Evolutionary conservation across 1,284 basidiomycete genomes (phyloP), one percentile per base, ranked within the genome.

Genomic region (Trichosporon coremiiforme): DNA sequence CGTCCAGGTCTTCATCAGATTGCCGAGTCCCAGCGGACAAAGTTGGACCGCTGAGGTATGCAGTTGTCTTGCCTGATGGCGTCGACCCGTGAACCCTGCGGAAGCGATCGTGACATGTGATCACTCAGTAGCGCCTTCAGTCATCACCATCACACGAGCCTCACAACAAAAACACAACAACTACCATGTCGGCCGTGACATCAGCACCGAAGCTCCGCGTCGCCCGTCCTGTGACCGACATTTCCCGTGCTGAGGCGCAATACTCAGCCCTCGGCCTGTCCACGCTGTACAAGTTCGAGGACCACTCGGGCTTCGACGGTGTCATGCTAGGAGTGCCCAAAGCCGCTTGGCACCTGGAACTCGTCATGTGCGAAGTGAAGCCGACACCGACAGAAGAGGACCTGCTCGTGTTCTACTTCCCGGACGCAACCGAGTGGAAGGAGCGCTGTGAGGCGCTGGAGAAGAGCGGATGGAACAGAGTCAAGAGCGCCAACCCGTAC

Each of bases 351-450:
- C 71, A 72, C 62, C 66, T 72, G 17, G 71, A 69, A 22, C 69
- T 70, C 50, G 68, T 68, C 4, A 1, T 5, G 31, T 62, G 29
- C 15, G 29, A 4, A 20, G 38, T 70, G 25, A 0, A 0, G 25
- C 71, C 71, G 1, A 29, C 36, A 12, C 45, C 65, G 17, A 72
- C 71, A 4, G 57, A 36, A 7, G 68, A 69, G 60, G 71, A 72
- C 62, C 50, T 72, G 29, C 50, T 62, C 35, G 71, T 72, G 25
- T 70, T 70, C 50, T 72, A 70, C 57, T 47, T 47, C 33, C 68
- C 68, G 7, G 66, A 68, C 38, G 9, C 22, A 25, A 10, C 0
- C 15, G 66, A 68, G 57, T 72, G 68, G 68, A 50, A 22, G 15
- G 64, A 41, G 9, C 20, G 45, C 15, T 69, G 66, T 20, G 13